Conservation (phyloP, 2,329 filamentous ascomycete species). For the Neonectria ditissima region DNA sequence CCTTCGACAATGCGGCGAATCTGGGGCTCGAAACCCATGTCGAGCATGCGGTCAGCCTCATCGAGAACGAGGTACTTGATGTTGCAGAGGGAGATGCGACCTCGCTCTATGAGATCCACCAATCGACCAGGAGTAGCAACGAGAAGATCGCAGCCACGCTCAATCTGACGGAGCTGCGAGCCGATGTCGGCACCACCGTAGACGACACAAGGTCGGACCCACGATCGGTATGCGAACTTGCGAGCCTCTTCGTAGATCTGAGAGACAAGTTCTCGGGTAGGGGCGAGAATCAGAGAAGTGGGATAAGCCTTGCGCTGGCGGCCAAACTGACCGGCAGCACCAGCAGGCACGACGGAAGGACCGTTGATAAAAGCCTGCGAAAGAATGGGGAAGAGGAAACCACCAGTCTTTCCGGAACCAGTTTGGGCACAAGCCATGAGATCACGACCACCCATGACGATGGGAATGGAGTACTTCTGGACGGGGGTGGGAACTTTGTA, state of each 20-base stretch:
- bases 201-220: slow-evolving; percentile 98
- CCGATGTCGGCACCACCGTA: slow-evolving; percentile 99
- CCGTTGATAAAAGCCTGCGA: slow-evolving; percentile 97
- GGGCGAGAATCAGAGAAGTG: slow-evolving; percentile 93
- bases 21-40: slow-evolving; percentile 99
- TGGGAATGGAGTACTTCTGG: slow-evolving; percentile 99
- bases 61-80: slow-evolving; percentile 99
- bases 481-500: slow-evolving; percentile 98
- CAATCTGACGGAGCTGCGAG: slow-evolving; percentile 97
- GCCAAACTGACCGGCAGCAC: slow-evolving; percentile 78
- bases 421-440: slow-evolving; percentile 99
- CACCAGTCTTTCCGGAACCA: slow-evolving; percentile 99
- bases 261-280: slow-evolving; percentile 97
- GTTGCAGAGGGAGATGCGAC: slow-evolving; percentile 95
- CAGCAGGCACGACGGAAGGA: slow-evolving; percentile 76
- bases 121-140: slow-evolving; percentile 98
- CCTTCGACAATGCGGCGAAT: slow-evolving; percentile 98
- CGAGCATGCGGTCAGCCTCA: slow-evolving; percentile 99
- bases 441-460: slow-evolving; percentile 97
- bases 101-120: slow-evolving; percentile 97
- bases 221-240: slow-evolving; percentile 98
- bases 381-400: slow-evolving; percentile 98
- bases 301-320: slow-evolving; percentile 98
- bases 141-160: slow-evolving; percentile 95
- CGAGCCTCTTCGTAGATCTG: slow-evolving; percentile 98